Evolutionary conservation across 2,329 filamentous ascomycete genomes (phyloP), one percentile per base, ranked within the genome.

Genomic region (Penicillium nordicum): DNA sequence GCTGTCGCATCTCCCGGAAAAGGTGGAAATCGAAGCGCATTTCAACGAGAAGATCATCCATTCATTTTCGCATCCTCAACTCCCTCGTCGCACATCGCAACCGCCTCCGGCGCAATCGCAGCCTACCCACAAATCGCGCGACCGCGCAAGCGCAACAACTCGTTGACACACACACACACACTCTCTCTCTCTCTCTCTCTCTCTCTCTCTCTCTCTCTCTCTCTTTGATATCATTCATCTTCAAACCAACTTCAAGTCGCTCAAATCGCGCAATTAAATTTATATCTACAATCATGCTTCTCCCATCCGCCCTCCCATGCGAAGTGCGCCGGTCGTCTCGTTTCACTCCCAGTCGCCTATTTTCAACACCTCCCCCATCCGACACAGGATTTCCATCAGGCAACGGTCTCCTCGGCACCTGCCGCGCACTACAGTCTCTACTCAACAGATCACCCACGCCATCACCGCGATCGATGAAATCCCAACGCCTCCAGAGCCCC

Each of bases 301-400:
- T 79, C 56, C 77, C 76, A 55, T 79, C 77, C 9, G 77, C 77
- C 32, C 66, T 79, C 48, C 66, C 75, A 55, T 78, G 77, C 72
- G 76, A 79, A 60, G 64, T 69, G 65, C 71, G 71, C 60, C 73
- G 69, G 60, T 67, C 67, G 55, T 69, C 72, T 65, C 68, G 69
- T 63, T 71, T 74, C 63, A 66, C 70, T 2, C 63, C 69, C 48
- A 71, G 58, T 55, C 71, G 69, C 57, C 62, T 71, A 18, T 73
- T 76, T 58, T 67, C 73, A 27, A 75, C 74, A 27, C 72, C 74
- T 50, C 72, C 74, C 25, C 70, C 74, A 10, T 71, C 71, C 11
- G 72, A 74, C 60, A 66, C 70, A 57, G 67, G 69, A 47, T 62
- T 64, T n/a, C 60, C 67, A 41, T 61, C 69, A 23, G 69, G 72